phyloP scores from a whole-genome alignment of 495 filamentous ascomycete genomes.

The Penicillium verhagenii region DNA sequence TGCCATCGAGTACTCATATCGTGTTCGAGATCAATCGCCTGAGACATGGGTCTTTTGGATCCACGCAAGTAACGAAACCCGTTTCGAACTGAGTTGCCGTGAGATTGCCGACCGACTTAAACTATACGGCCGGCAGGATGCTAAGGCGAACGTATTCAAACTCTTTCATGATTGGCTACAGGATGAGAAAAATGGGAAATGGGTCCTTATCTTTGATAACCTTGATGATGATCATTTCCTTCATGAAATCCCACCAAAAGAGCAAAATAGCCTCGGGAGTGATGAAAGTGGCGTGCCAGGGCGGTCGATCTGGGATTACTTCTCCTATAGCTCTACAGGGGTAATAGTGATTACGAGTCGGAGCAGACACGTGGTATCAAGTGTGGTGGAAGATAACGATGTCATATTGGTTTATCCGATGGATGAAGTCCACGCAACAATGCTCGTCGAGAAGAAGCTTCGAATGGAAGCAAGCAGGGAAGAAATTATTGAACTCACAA shows the following conservation, averaged over 20 bases:
- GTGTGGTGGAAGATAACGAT: constrained; percentile 15
- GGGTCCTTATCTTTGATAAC: constrained; percentile 14
- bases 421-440: constrained; percentile 26
- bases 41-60: constrained; percentile 23
- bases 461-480: not conserved
- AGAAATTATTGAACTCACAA: constrained; percentile 17
- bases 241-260: constrained; percentile 24
- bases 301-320: not conserved
- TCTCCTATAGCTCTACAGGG: not conserved
- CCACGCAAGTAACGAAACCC: constrained; percentile 35
- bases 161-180: not conserved
- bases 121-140: constrained; percentile 16
- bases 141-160: not conserved
- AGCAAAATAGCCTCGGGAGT: not conserved
- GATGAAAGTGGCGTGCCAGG: not conserved
- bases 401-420: constrained; percentile 40
- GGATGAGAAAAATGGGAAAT: constrained; percentile 13
- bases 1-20: no score
- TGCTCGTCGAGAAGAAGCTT: constrained; percentile 43
- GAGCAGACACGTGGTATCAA: constrained; percentile 1
- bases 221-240: constrained; percentile 25
- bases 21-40: no score
- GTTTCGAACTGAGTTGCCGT: constrained; percentile 40
- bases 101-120: constrained; percentile 38
- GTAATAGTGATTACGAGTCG: not conserved